Evolutionary conservation across 139 green algal species (phyloP), one percentile per base, ranked within the genome.

Genomic region (Limnomonas spitsbergensis): DNA sequence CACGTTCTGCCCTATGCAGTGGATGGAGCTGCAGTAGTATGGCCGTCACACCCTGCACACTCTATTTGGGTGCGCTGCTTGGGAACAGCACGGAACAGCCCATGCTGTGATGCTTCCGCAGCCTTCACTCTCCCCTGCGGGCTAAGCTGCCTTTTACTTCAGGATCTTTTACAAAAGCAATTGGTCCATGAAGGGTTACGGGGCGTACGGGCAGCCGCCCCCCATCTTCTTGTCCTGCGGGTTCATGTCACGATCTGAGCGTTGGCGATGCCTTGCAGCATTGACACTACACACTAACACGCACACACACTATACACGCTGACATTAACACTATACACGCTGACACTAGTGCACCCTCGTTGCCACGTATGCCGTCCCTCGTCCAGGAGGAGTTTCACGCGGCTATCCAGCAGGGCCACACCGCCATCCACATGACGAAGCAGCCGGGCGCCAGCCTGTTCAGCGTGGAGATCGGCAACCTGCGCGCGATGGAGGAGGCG

Each of bases 391-490:
- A 82, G 56, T 87, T 72, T 47, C 1, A 78, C 1, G 20, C 38
- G 3, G 78, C 82, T 1, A 42, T 82, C 26, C 29, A 37, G 34
- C 75, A 84, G 78, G 82, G 82, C 14, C 82, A 87, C 78, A 76
- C 74, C 7, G 82, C 82, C 0, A 74, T 78, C 7, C 53, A 74
- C n/a, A 69, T 79, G 32, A 35, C 81, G 68, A 67, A 87, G 69
- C 66, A 76, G 69, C 3, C 0, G 0, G 66, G 52, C 67, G 56
- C 40, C 1, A 37, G 35, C 39, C 69, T 87, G n/a, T 83, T 78
- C 69, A 70, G 52, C 35, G 38, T 87, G 32, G 72, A 80, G 29
- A 40, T 87, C 24, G 82, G 78, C 61, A 87, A 87, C 71, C 70
- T 87, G 56, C 38, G 69, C 31, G 82, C 82, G 1, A 72, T 79